Conservation (phyloP, 2,329 filamentous ascomycete species). For the Metarhizium sp. region DNA sequence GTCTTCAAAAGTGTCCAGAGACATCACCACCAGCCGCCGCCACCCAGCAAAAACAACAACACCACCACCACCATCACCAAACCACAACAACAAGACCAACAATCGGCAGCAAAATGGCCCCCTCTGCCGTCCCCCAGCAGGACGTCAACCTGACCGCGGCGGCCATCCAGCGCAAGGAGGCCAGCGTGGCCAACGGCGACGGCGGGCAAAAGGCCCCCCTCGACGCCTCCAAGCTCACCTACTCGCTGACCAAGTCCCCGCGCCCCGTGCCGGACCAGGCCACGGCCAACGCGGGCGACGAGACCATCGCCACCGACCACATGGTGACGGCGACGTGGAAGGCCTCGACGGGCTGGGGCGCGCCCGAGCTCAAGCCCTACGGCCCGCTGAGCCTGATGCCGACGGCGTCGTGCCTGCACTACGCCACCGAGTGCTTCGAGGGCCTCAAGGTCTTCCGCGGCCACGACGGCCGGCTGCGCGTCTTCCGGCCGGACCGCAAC, state of each 20-base stretch:
- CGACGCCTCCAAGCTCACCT: constrained; percentile 52
- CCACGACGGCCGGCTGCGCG: constrained; percentile 60
- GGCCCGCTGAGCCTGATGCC: constrained; percentile 71
- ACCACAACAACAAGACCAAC: neutral
- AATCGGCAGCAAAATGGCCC: constrained; percentile 29
- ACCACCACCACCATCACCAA: neutral
- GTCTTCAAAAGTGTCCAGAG: neutral
- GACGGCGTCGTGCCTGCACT: constrained; percentile 74
- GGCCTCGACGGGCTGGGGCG: constrained; percentile 55
- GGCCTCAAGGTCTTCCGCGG: constrained; percentile 76
- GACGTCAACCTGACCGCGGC: constrained; percentile 42
- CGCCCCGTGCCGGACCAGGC: constrained; percentile 44
- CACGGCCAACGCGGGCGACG: constrained; percentile 33
- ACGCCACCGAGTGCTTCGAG: constrained; percentile 87
- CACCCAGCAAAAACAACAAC: neutral
- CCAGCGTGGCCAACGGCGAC: constrained; percentile 24
- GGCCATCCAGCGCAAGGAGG: constrained; percentile 41
- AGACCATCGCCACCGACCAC: constrained; percentile 69
- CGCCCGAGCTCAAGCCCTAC: constrained; percentile 67
- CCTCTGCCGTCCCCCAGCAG: constrained; percentile 35
- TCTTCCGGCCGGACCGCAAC: constrained; percentile 72
- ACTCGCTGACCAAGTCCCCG: constrained; percentile 40
- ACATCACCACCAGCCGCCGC: neutral
- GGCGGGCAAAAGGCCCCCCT: constrained; percentile 45
- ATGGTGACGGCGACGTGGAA: constrained; percentile 74